These are phyloP conservation scores for Phanerochaete sordida DNA, from an alignment of 768 basidiomycete species.

Conservation along the genomic window DNA sequence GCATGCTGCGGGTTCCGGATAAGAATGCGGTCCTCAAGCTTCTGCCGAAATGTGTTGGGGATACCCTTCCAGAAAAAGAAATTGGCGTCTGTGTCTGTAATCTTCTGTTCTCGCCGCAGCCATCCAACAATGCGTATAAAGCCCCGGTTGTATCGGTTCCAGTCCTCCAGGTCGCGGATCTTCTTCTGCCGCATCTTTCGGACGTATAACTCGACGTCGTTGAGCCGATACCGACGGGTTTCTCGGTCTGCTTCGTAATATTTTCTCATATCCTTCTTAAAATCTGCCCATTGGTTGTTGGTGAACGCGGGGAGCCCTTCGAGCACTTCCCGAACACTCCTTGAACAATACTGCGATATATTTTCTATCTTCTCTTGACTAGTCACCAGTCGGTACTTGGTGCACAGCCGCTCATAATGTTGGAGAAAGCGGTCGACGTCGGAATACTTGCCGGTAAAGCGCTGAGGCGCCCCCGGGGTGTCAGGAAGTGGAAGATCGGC, in stretches of 20 bases:
- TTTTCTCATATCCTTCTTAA: neutral
- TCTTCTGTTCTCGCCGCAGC: neutral
- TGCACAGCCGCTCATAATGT: no score
- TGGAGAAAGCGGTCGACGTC: no score
- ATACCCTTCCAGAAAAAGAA: slow-evolving; percentile 1
- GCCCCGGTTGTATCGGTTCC: slow-evolving; percentile 2
- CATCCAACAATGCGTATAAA: slow-evolving; percentile 8
- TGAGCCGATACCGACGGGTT: neutral
- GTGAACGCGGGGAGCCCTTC: neutral
- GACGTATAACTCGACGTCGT: neutral
- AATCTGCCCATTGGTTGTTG: neutral
- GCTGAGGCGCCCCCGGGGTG: no score
- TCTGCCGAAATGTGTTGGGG: neutral
- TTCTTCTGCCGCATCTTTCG: neutral
- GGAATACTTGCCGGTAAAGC: no score
- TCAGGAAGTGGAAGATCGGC: no score
- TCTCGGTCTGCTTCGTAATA: slow-evolving; percentile 1
- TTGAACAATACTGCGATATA: neutral
- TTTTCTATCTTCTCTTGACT: no score
- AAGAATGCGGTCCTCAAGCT: neutral
- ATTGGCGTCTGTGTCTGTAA: neutral
- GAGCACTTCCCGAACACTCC: neutral
- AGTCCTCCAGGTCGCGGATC: neutral
- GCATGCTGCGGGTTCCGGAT: neutral
- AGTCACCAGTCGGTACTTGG: no score